phyloP scores from a whole-genome alignment of 2,329 filamentous ascomycete species.

The Hypoxylon sp. region DNA sequence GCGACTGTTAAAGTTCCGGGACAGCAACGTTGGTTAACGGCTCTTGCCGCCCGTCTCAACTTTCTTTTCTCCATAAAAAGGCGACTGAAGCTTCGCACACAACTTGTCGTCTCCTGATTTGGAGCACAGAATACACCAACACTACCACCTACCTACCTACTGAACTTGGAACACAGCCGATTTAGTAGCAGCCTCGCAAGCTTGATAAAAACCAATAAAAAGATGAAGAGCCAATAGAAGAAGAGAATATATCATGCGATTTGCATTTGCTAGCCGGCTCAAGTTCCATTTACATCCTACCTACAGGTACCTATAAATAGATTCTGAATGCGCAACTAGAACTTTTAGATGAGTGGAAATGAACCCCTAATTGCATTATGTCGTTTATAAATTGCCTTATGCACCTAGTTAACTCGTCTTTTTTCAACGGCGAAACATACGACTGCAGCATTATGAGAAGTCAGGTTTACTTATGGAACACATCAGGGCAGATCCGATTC shows the following conservation, averaged over 20 bases:
- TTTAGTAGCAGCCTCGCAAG: neutral
- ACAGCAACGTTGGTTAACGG: neutral
- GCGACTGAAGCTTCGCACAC: neutral
- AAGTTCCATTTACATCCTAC: neutral
- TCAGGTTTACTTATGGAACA: too few species aligned
- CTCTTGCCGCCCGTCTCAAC: neutral
- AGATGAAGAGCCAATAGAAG: neutral
- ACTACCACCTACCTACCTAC: too few species aligned
- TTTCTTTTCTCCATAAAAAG: conserved; percentile 4
- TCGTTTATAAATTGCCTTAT: too few species aligned
- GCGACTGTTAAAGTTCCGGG: neutral
- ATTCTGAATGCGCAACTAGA: too few species aligned
- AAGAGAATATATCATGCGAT: too few species aligned
- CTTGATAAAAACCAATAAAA: neutral
- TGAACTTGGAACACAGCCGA: neutral
- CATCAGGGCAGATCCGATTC: too few species aligned
- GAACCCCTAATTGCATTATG: too few species aligned
- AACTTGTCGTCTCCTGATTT: neutral
- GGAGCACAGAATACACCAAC: neutral
- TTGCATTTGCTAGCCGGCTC: neutral
- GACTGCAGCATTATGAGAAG: too few species aligned
- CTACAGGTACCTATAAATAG: too few species aligned
- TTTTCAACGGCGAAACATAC: too few species aligned
- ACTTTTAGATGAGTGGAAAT: too few species aligned
- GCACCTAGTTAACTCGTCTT: too few species aligned